Evolutionary conservation across 176 grass and related monocot genomes (phyloP), one percentile per base, ranked within the genome.

Genomic region (Carex kokanica): DNA sequence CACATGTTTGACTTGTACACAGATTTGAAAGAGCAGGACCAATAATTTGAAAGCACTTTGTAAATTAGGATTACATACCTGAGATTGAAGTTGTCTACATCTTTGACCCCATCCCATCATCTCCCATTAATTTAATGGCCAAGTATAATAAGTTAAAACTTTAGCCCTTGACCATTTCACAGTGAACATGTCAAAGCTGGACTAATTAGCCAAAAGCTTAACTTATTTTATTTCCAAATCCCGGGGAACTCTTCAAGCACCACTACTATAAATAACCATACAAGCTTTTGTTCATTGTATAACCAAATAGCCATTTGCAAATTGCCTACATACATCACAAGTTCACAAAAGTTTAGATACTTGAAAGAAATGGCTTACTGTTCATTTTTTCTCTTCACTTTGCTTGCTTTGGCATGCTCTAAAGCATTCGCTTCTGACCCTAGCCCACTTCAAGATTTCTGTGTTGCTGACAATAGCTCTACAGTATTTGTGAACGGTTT

Each of bases 371-470:
- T 79, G 75, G 23, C 53, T 4, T 32, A 24, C 17, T 79, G 14
- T 29, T 7, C 45, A 25, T 0, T 79, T 38, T 18, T 79, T 38
- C 47, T 79, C 14, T 31, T 58, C 14, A 12, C 75, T 32, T 18
- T 79, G 14, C 21, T 79, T 36, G 25, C 55, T 8, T 32, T 59
- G 16, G 3, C n/a, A 6, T 16, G 82, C 18, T 86, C 85, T 71
- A 80, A 41, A 52, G 88, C 18, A 67, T 60, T 92, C n/a, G 92
- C 86, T 36, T 80, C 57, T 23, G 90, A 94, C 6, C 90, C 90
- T 0, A 83, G 62, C 32, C 84, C 59, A 20, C 92, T 94, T 62
- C 90, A 92, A 82, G 92, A 94, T 43, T 88, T 92, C 2, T 43
- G 66, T 43, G 66, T 70, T 1, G 66, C 36, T 10, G 66, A 68